Base-by-base conservation (phyloP, 2,329 filamentous ascomycete species). In the Aspergillus fumigatus region DNA sequence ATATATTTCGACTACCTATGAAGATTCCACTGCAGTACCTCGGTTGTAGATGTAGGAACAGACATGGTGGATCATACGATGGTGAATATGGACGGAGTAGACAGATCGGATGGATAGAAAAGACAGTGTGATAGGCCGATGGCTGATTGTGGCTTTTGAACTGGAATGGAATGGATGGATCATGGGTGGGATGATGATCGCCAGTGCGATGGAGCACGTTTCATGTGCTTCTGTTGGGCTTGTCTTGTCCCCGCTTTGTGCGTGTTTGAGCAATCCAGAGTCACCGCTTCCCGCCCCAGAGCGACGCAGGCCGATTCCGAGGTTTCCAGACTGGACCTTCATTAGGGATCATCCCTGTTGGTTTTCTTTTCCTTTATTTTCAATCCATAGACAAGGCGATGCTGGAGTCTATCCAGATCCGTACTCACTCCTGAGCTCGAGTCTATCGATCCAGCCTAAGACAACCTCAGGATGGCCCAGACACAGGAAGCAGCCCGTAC, bases 21-120 rank as follows among this genome's bases (percentile, higher is more conserved):
- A 23, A 23, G 19, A 47, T 14, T 25, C 19, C 9, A 14, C 21
- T 5, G 11, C 0, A 23, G 26, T 62, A 63, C 61, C 61, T 63
- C 61, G 25, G 45, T 48, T 56, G 58, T 45, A 32, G 51, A 53
- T 47, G 57, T 52, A 54, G 61, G 32, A 26, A 49, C 50, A 9
- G 57, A 63, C 67, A 61, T 69, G 59, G 53, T 64, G 59, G 63
- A 69, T 69, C 54, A 60, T 68, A 62, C 59, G 59, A 64, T 38
- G 48, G 43, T 43, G 41, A 57, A 49, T 21, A 50, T 21, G 56
- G 45, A 23, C 48, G 35, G 41, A 32, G 17, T n/a, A 56, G 52
- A 41, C 19, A 48, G 38, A 25, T 35, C 21, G 17, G 45, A 26
- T 51, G 27, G 43, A 21, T 21, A 35, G 52, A 32, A 23, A n/a